Evolutionary conservation across 495 filamentous ascomycete genomes (phyloP).

Genomic region (Penicillium salamii): DNA sequence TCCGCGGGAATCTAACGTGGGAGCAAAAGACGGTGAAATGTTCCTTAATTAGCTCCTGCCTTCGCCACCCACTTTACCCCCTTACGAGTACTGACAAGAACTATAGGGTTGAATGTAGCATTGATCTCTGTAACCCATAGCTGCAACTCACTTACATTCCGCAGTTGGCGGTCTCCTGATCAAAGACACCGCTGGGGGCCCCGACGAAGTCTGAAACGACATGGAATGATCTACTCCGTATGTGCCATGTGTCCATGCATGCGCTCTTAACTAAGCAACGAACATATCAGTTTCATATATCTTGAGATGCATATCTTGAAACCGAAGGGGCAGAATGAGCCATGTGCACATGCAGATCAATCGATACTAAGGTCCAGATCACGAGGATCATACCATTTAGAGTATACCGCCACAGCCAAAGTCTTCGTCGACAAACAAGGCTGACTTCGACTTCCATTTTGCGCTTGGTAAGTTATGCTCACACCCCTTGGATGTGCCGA

Average conservation of each 20-base stretch:
- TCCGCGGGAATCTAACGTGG: no score
- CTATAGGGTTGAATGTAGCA: no score
- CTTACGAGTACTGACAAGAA: no score
- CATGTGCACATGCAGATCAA: no score
- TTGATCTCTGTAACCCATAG: no score
- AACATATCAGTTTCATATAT: no score
- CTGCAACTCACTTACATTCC: neutral
- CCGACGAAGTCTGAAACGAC: neutral
- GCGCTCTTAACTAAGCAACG: no score
- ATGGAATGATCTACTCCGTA: neutral
- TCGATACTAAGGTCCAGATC: neutral
- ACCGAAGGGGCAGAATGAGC: no score
- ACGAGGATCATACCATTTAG: neutral
- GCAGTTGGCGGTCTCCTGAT: neutral
- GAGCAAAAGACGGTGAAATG: neutral
- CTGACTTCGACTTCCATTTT: neutral
- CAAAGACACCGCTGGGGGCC: neutral
- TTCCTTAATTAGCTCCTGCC: slow-evolving; percentile 1
- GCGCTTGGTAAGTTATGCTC: neutral
- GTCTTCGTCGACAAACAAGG: neutral
- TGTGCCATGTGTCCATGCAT: neutral
- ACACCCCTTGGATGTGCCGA: neutral
- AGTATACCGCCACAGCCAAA: no score
- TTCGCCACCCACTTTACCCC: neutral
- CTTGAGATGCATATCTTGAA: no score